Evolutionary conservation across 768 basidiomycete genomes (phyloP).

Genomic region (Trametes villosa): DNA sequence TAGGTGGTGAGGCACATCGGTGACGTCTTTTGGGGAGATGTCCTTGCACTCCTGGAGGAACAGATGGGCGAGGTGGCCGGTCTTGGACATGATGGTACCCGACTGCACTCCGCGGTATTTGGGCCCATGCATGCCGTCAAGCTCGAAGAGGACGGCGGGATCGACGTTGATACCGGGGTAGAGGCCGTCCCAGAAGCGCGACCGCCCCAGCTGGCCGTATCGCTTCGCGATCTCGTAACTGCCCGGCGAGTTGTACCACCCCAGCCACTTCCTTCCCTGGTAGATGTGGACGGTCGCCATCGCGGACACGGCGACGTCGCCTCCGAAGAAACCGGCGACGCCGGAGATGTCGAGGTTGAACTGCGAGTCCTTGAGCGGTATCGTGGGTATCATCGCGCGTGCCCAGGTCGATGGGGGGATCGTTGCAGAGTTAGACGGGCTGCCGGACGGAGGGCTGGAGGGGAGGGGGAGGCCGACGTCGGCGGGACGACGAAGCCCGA

Average conservation of each 20-base stretch:
- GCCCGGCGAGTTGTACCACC: slow-evolving; percentile 22
- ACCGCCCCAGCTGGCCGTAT: slow-evolving; percentile 19
- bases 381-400: neutral
- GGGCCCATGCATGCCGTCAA: slow-evolving; percentile 14
- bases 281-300: slow-evolving; percentile 23
- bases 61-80: slow-evolving; percentile 16
- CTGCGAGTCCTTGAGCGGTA: slow-evolving; percentile 12
- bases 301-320: slow-evolving; percentile 19
- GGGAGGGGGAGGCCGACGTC: neutral
- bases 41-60: slow-evolving; percentile 18
- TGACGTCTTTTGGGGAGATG: neutral
- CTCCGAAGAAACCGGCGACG: slow-evolving; percentile 20
- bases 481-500: neutral
- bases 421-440: neutral
- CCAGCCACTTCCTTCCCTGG: slow-evolving; percentile 19
- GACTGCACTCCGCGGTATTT: slow-evolving; percentile 19
- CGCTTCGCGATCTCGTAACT: slow-evolving; percentile 25
- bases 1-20: neutral
- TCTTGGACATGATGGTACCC: slow-evolving; percentile 17
- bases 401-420: neutral
- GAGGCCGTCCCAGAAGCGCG: slow-evolving; percentile 25
- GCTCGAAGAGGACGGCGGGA: slow-evolving; percentile 20
- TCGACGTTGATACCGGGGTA: slow-evolving; percentile 21
- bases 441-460: neutral
- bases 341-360: slow-evolving; percentile 23